These are phyloP conservation scores for Isabelozyma heimii DNA, from an alignment of 805 yeast genomes.

Conservation along the genomic window DNA sequence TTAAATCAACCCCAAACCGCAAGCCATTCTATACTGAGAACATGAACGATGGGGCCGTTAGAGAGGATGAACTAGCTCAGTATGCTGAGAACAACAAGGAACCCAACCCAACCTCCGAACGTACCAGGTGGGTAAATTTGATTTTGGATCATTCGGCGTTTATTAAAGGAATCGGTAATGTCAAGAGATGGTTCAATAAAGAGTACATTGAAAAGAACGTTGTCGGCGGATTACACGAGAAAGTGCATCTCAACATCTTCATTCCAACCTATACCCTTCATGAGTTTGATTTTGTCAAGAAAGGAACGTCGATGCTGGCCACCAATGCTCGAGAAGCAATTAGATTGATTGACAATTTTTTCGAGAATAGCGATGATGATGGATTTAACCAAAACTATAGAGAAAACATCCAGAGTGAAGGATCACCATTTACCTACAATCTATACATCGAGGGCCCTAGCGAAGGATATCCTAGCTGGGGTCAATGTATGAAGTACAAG, in stretches of 20 bases:
- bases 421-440: conserved; percentile 6
- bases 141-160: conserved; percentile 68
- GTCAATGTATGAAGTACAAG: conserved; percentile 44
- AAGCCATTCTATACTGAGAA: too few species aligned
- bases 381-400: conserved; percentile 7
- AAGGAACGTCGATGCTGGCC: conserved; percentile 53
- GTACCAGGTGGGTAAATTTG: conserved; percentile 28
- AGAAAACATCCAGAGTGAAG: conserved; percentile 8
- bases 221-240: conserved; percentile 7
- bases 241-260: conserved; percentile 33
- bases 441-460: conserved; percentile 37
- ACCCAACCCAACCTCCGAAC: neutral
- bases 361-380: conserved; percentile 15
- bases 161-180: conserved; percentile 65
- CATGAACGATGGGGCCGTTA: too few species aligned
- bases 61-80: neutral
- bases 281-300: conserved; percentile 57
- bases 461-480: conserved; percentile 52
- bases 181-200: conserved; percentile 58
- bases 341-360: conserved; percentile 51
- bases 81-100: neutral
- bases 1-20: too few species aligned
- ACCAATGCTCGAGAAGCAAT: conserved; percentile 67
- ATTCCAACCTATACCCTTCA: conserved; percentile 57
- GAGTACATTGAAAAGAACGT: conserved; percentile 19